Base-by-base conservation (phyloP, 2,329 filamentous ascomycete genomes). In the Claviceps citrina region DNA sequence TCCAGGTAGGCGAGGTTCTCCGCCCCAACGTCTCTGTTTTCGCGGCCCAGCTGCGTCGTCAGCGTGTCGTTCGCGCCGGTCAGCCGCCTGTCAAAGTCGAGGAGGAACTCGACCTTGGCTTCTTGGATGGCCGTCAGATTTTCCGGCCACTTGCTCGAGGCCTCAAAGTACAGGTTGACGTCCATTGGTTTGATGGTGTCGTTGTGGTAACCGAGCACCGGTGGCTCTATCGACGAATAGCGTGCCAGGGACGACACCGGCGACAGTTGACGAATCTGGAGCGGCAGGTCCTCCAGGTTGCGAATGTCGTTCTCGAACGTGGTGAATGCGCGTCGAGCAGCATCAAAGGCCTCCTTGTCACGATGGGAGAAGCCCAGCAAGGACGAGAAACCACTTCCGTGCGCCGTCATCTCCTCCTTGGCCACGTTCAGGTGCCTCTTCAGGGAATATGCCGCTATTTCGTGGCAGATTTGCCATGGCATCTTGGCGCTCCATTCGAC, bases 121-220 rank as follows among this genome's bases (percentile, higher is more conserved):
- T 86, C 77, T 57, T 98, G 91, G 41, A 96, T 94, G 5, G 89
- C 87, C 3, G 75, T 75, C 7, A 96, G 63, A 53, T 93, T 85
- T 54, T 96, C 87, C 0, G 91, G 91, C 91, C 91, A 98, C 49
- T 84, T 81, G 34, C 78, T 80, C 6, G 91, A 96, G 4, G 82
- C 84, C 62, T 98, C 91, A 50, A 98, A 96, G 54, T 89, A 87
- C 36, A 98, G 69, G 31, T 86, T 72, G 25, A 93, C 73, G 48
- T 93, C 79, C 48, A 87, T 80, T 0, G 84, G 80, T 20, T 58
- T 54, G 40, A 66, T 51, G 15, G 59, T 50, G 1, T 59, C 62
- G 16, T 64, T 66, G 37, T 63, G 60, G 12, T 67, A 64, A 19
- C 63, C 62, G 30, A 67, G 57, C 19, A 47, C 44, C 0, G 60